A percentile compares a stretch with the other conserved stretches of the same genome.
phyloP scores from a whole-genome alignment of 2,329 filamentous ascomycete species.

The Fusarium sp. region DNA sequence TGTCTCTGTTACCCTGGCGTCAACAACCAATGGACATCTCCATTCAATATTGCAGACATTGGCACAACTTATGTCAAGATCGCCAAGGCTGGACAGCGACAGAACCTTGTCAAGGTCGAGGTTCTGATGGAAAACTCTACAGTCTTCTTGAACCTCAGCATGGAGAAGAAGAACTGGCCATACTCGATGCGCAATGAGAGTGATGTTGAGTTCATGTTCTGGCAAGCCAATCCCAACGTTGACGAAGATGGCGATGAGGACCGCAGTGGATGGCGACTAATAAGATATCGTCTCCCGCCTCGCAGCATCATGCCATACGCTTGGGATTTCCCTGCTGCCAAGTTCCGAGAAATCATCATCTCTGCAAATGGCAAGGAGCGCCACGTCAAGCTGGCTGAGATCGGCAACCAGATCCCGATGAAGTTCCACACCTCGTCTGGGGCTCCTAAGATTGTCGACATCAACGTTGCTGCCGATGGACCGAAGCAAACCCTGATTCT shows the following conservation, averaged over 20 bases:
- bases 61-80: constrained; percentile 94
- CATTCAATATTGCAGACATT: constrained; percentile 96
- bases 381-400: constrained; percentile 94
- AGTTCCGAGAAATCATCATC: constrained; percentile 91
- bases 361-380: constrained; percentile 66
- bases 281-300: constrained; percentile 90
- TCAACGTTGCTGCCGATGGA: constrained; percentile 94
- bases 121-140: constrained; percentile 93
- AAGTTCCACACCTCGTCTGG: constrained; percentile 78
- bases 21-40: constrained; percentile 97
- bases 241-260: constrained; percentile 90
- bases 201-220: constrained; percentile 96
- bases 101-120: constrained; percentile 87
- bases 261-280: constrained; percentile 87
- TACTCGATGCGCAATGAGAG: constrained; percentile 99
- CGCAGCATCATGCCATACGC: constrained; percentile 99
- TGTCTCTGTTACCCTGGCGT: constrained; percentile 93
- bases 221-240: constrained; percentile 90
- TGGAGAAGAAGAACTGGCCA: constrained; percentile 96
- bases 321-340: constrained; percentile 99
- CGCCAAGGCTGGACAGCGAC: constrained; percentile 87
- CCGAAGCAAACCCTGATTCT: constrained; percentile 94
- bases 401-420: constrained; percentile 95
- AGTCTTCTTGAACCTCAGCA: constrained; percentile 88
- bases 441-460: constrained; percentile 89